Conservation (phyloP, 208 protist species). For the Angomonas ambiguus region DNA sequence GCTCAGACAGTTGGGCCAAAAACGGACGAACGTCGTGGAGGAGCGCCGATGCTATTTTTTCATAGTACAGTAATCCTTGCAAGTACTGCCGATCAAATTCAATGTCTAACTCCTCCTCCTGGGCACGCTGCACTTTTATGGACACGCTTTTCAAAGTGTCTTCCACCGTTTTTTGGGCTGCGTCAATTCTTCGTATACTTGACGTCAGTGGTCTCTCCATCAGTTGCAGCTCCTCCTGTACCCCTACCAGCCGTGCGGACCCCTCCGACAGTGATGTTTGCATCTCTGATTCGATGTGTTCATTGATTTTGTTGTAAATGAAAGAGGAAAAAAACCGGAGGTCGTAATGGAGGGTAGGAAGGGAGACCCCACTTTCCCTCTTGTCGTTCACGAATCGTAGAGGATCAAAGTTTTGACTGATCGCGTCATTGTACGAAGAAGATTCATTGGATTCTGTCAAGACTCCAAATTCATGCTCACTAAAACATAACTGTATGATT, state of each 20-base stretch:
- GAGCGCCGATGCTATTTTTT: background rate
- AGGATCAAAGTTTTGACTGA: conserved; percentile 35
- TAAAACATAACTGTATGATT: conserved; percentile 84
- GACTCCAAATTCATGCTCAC: conserved; percentile 85
- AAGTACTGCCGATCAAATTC: conserved; percentile 57
- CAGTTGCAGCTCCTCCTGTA: conserved; percentile 71
- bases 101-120: conserved; percentile 47
- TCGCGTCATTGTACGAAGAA: background rate
- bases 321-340: conserved; percentile 52
- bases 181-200: conserved; percentile 42
- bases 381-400: conserved; percentile 69
- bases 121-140: conserved; percentile 44
- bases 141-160: conserved; percentile 29
- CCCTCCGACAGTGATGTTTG: conserved; percentile 74
- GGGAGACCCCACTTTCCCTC: conserved; percentile 58
- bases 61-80: conserved; percentile 53
- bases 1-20: background rate
- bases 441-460: conserved; percentile 25
- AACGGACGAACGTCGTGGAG: background rate
- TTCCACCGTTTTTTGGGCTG: conserved; percentile 29
- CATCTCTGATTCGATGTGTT: conserved; percentile 76
- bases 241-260: conserved; percentile 59
- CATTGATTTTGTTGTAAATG: conserved; percentile 52
- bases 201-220: conserved; percentile 51
- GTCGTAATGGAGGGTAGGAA: conserved; percentile 58